Evolutionary conservation across 495 filamentous ascomycete genomes (phyloP), one percentile per base, ranked within the genome.

Genomic region (Hypoxylon lienhwacheense): DNA sequence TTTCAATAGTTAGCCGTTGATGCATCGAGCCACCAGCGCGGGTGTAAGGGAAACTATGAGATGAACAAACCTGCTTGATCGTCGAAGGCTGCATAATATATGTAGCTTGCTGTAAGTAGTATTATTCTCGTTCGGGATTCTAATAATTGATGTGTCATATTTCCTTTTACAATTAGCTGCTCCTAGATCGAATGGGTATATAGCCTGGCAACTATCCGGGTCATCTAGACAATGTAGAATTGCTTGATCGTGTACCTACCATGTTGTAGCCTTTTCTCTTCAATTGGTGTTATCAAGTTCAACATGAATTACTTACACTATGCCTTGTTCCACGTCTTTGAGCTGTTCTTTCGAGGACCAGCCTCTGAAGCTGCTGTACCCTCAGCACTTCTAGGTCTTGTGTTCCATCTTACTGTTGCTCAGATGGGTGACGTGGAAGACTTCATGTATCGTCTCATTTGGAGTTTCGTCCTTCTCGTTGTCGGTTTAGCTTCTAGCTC

Each of bases 321-420:
- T 3, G 32, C 34, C 2, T 19, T 22, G 15, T 16, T 34, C 14
- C 8, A 43, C 2, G 44, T 43, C 50, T 31, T 50, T 17, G 24
- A 45, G 33, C 40, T 50, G 0, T 46, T 32, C n/a, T 28, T 26
- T 8, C 24, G 36, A 19, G 44, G 26, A 5, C 35, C 19, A 28
- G 41, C 11, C 20, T 28, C 33, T 10, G 19, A 45, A n/a, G 33
- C 31, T 3, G 50, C 33, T 5, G 6, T 50, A 14, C 32, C 40
- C 4, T 29, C 36, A 0, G 22, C 17, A 2, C 29, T 55, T 15
- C 3, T 55, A 7, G 57, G 50, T 0, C 7, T 55, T 8, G 2
- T 51, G 3, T 61, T 55, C 11, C 50, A 61, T 15, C 12, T 55
- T 24, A 37, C 34, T 2, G 24, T 61, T 4, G 26, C 45, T 2